These are phyloP conservation scores for Phytophthora multivora DNA, from an alignment of 352 stramenopile genomes.

Conservation along the genomic window DNA sequence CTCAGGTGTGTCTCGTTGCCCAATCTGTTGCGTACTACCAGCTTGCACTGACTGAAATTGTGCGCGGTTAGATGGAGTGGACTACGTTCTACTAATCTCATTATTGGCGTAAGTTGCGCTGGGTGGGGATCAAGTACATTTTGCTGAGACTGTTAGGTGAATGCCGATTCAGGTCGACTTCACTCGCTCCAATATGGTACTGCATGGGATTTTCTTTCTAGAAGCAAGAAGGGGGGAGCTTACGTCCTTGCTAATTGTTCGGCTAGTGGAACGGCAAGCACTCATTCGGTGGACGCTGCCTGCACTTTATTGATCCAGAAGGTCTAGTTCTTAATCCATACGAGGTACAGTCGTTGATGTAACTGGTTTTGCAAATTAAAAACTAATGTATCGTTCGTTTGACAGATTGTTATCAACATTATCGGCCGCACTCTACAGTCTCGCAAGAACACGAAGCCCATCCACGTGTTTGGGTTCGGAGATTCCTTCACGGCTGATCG, in stretches of 20 bases:
- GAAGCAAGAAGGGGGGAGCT: background rate
- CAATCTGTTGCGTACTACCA: background rate
- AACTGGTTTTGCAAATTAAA: background rate
- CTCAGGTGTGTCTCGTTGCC: slow-evolving; percentile 41
- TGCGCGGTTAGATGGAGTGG: slow-evolving; percentile 41
- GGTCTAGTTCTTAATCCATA: slow-evolving; percentile 63
- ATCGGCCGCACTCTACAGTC: slow-evolving; percentile 66
- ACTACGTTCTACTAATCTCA: slow-evolving; percentile 71
- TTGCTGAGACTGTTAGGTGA: slow-evolving; percentile 11
- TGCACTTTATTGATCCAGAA: slow-evolving; percentile 74
- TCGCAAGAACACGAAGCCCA: slow-evolving; percentile 76
- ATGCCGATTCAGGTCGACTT: slow-evolving; percentile 62
- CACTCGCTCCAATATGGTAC: slow-evolving; percentile 77
- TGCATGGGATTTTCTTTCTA: slow-evolving; percentile 1
- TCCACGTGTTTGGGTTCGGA: slow-evolving; percentile 80
- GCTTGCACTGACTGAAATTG: background rate
- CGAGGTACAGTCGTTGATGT: slow-evolving; percentile 37
- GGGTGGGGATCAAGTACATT: background rate
- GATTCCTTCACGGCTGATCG: slow-evolving; percentile 60
- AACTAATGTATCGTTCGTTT: background rate
- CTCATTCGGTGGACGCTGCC: slow-evolving; percentile 62
- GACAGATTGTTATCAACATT: slow-evolving; percentile 67
- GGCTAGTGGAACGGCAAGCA: slow-evolving; percentile 68
- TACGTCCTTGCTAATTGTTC: slow-evolving; percentile 4
- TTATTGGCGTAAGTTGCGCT: slow-evolving; percentile 56